phyloP scores from a whole-genome alignment of 2,329 filamentous ascomycete species.

The Ambrosiella cleistominuta region DNA sequence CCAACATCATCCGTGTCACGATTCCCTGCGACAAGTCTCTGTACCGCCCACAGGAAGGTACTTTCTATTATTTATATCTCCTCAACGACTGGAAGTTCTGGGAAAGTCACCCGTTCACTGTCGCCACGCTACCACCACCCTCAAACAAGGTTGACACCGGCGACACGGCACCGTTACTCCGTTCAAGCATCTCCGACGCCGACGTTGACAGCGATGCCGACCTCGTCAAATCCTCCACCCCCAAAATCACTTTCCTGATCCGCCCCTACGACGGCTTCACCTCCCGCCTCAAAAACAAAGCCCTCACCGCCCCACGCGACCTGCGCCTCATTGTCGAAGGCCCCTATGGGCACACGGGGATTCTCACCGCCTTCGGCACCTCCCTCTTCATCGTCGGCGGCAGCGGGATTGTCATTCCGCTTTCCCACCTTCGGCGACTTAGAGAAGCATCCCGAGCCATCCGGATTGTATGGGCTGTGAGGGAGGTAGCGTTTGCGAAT shows the following conservation, averaged over 20 bases:
- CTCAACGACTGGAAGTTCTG: conserved; percentile 25
- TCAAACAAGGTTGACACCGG: conserved; percentile 13
- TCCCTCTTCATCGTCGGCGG: conserved; percentile 29
- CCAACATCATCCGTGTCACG: conserved; percentile 26
- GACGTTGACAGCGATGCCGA: conserved; percentile 5
- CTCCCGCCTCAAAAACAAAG: conserved; percentile 20
- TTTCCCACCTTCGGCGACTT: conserved; percentile 23
- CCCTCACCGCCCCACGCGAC: conserved; percentile 16
- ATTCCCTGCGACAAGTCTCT: conserved; percentile 21
- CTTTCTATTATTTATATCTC: conserved; percentile 29
- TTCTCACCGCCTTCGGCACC: conserved; percentile 22
- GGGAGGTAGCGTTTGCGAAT: conserved; percentile 23
- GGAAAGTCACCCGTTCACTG: conserved; percentile 34
- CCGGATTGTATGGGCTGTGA: conserved; percentile 27
- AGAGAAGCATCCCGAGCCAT: conserved; percentile 16
- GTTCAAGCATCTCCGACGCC: background rate
- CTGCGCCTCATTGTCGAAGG: conserved; percentile 26
- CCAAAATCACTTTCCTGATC: conserved; percentile 27
- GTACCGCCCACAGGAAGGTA: conserved; percentile 24
- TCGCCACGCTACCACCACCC: conserved; percentile 19
- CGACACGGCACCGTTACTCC: conserved; percentile 21
- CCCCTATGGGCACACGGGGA: conserved; percentile 26
- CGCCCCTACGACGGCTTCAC: conserved; percentile 30
- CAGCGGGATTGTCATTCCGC: conserved; percentile 26
- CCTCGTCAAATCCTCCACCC: background rate